Conservation (phyloP, 116 monocot species). For the Zostera marina region DNA sequence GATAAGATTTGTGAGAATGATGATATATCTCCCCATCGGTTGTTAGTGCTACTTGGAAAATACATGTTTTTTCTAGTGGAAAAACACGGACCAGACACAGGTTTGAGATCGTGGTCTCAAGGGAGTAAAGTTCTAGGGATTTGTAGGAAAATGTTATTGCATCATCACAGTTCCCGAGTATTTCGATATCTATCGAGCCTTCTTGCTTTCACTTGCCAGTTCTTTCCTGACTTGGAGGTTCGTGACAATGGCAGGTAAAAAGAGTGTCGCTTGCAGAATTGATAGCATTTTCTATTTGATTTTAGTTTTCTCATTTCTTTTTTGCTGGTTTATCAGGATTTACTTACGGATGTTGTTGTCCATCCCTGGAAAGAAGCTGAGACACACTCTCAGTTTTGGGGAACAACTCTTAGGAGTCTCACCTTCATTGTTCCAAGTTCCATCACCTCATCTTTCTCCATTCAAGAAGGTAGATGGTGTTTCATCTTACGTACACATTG, state of each 20-base stretch:
- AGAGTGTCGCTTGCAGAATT: neutral
- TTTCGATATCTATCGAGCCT: constrained; percentile 43
- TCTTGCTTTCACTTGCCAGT: constrained; percentile 55
- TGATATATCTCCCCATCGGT: constrained; percentile 36
- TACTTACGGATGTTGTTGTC: constrained; percentile 75
- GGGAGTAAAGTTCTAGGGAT: constrained; percentile 75
- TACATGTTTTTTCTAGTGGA: constrained; percentile 40
- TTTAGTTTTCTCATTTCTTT: constrained; percentile 1
- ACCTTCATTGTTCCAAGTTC: constrained; percentile 44
- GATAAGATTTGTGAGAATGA: constrained; percentile 61
- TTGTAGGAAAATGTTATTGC: constrained; percentile 46
- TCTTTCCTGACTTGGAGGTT: constrained; percentile 81
- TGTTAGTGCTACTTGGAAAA: constrained; percentile 50
- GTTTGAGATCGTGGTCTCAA: constrained; percentile 60
- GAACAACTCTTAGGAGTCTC: constrained; percentile 40
- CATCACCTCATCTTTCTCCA: constrained; percentile 27
- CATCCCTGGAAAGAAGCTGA: constrained; percentile 78
- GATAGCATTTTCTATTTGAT: neutral
- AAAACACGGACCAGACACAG: constrained; percentile 52
- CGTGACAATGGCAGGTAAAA: constrained; percentile 86
- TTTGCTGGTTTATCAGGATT: constrained; percentile 25
- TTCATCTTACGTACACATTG: constrained; percentile 53
- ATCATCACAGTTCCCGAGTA: constrained; percentile 68
- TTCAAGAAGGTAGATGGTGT: constrained; percentile 29
- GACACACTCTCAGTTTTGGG: constrained; percentile 33